These are phyloP conservation scores for Fraxinus latifolia DNA, from an alignment of 305 asterid species.

Conservation along the genomic window DNA sequence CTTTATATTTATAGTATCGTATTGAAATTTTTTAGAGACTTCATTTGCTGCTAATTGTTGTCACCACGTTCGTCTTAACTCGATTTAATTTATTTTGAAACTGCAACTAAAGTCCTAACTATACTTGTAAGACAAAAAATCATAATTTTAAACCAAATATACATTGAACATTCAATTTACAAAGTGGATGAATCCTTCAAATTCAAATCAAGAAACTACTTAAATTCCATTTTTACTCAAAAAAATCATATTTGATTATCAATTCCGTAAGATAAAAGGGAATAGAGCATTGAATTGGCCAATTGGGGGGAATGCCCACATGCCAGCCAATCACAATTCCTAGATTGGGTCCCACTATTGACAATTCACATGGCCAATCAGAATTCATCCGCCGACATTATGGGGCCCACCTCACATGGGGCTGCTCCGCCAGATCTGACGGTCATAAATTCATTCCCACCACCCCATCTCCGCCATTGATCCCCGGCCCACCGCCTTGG, in stretches of 20 bases:
- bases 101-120: neutral
- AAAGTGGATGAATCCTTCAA: neutral
- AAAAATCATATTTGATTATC: neutral
- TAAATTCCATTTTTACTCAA: neutral
- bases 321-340: slow-evolving; percentile 20
- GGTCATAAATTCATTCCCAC: neutral
- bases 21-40: neutral
- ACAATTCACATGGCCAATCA: slow-evolving; percentile 26
- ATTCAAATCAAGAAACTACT: neutral
- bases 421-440: slow-evolving; percentile 29
- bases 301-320: slow-evolving; percentile 21
- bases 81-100: neutral
- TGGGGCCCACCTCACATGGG: slow-evolving; percentile 45
- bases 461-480: slow-evolving; percentile 27
- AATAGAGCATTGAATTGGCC: neutral
- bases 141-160: neutral
- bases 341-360: slow-evolving; percentile 23
- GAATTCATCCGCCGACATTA: slow-evolving; percentile 37
- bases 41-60: neutral
- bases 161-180: neutral
- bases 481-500: slow-evolving; percentile 31
- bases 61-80: neutral
- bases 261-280: neutral
- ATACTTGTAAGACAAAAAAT: too few species aligned
- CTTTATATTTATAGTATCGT: neutral